Percentiles rank a stretch among this genome's conserved stretches.
Evolutionary conservation across 2,329 filamentous ascomycete species (phyloP).

Genomic region (Dothideomycetidae sp.): DNA sequence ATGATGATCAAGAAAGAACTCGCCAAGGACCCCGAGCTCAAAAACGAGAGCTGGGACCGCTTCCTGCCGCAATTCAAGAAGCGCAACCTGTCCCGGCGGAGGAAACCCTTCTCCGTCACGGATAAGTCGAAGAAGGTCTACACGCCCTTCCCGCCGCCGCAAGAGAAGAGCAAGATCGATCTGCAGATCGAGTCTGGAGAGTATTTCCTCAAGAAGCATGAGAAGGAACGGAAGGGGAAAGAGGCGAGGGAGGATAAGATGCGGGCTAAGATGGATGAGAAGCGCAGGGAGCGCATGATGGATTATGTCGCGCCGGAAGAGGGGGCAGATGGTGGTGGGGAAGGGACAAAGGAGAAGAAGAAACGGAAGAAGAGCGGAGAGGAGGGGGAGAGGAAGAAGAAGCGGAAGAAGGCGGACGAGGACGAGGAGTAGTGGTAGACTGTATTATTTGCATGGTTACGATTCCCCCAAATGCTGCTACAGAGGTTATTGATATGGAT

Average conservation of each 20-base stretch:
- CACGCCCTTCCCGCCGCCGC: constrained; percentile 91
- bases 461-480: too few relatives aligned
- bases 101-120: constrained; percentile 67
- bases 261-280: constrained; percentile 75
- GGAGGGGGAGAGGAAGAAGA: constrained; percentile 31
- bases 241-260: constrained; percentile 75
- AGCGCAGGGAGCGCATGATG: constrained; percentile 67
- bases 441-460: not conserved
- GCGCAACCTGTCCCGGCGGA: constrained; percentile 71
- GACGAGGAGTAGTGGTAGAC: constrained; percentile 17
- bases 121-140: constrained; percentile 92
- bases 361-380: constrained; percentile 35
- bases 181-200: constrained; percentile 95
- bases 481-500: too few relatives aligned
- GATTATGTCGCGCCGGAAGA: constrained; percentile 84
- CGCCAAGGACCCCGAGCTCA: constrained; percentile 74
- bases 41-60: constrained; percentile 82
- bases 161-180: constrained; percentile 98
- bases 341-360: constrained; percentile 32
- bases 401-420: constrained; percentile 19
- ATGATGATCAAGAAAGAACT: constrained; percentile 89
- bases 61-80: constrained; percentile 98
- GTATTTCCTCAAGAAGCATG: constrained; percentile 87
- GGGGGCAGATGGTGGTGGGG: constrained; percentile 38
- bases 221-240: constrained; percentile 69